phyloP scores from a whole-genome alignment of 306 rosid genomes.

The Lupinus albus region DNA sequence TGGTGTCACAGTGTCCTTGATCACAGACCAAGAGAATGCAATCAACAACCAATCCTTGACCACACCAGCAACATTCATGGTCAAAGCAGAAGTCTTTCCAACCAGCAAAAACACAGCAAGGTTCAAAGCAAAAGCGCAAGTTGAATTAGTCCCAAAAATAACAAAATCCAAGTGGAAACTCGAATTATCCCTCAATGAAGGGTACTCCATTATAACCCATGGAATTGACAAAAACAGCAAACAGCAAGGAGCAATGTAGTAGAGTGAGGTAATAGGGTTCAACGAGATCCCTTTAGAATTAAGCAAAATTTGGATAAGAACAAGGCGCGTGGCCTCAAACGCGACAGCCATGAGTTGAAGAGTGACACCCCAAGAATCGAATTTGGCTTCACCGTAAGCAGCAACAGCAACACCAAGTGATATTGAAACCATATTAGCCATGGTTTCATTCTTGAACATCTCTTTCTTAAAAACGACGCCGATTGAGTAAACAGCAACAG shows the following conservation, averaged over 20 bases:
- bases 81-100: conserved; percentile 95
- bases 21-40: conserved; percentile 97
- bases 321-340: conserved; percentile 88
- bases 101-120: conserved; percentile 87
- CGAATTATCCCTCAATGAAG: conserved; percentile 71
- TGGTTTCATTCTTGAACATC: conserved; percentile 65
- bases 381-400: conserved; percentile 88
- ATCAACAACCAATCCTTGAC: conserved; percentile 96
- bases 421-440: conserved; percentile 88
- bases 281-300: conserved; percentile 77
- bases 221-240: conserved; percentile 73
- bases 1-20: conserved; percentile 86
- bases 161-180: conserved; percentile 72
- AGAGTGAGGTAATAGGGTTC: conserved; percentile 89
- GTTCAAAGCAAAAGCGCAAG: conserved; percentile 86
- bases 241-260: conserved; percentile 95
- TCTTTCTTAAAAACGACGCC: conserved; percentile 76
- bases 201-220: conserved; percentile 80
- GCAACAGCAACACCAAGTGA: conserved; percentile 89
- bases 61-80: conserved; percentile 99
- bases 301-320: conserved; percentile 80
- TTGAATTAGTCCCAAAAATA: conserved; percentile 73
- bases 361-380: conserved; percentile 69
- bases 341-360: conserved; percentile 84
- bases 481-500: conserved; percentile 87